Conservation (phyloP, 345 rosid species). For the Aethionema arabicum region DNA sequence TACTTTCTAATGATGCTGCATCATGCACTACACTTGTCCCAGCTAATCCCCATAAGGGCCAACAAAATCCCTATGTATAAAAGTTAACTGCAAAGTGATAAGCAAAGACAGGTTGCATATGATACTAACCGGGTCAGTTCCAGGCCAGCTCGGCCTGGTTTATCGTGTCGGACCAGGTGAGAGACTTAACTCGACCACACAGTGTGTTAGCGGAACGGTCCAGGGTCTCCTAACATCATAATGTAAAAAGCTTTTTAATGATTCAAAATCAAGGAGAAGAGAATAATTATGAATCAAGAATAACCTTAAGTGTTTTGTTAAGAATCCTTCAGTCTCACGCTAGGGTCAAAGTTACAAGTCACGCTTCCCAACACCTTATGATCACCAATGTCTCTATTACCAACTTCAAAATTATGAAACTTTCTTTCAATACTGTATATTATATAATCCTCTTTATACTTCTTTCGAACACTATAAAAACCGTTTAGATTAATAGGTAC, state of each 20-base stretch:
- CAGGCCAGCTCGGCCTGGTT: background rate
- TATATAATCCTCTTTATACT: slow-evolving; percentile 22
- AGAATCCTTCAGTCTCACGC: slow-evolving; percentile 44
- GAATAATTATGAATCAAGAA: background rate
- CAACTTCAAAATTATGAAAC: slow-evolving; percentile 52
- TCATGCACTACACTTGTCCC: slow-evolving; percentile 21
- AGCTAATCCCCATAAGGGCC: background rate
- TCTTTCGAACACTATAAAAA: slow-evolving; percentile 30
- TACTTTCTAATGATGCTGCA: slow-evolving; percentile 32
- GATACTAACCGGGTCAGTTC: background rate
- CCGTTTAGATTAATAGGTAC: slow-evolving; percentile 9
- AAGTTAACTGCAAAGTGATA: slow-evolving; percentile 17
- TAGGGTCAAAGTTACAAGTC: slow-evolving; percentile 53
- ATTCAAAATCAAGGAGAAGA: slow-evolving; percentile 15
- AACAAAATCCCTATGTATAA: slow-evolving; percentile 11
- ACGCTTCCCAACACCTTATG: slow-evolving; percentile 60
- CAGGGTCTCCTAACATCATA: slow-evolving; percentile 28
- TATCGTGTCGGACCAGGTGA: too few species aligned
- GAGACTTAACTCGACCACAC: too few species aligned
- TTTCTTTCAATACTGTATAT: slow-evolving; percentile 42
- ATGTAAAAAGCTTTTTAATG: slow-evolving; percentile 20
- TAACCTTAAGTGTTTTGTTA: slow-evolving; percentile 24
- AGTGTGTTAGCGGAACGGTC: background rate
- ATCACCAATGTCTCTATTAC: slow-evolving; percentile 50
- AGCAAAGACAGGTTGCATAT: slow-evolving; percentile 4